These are phyloP conservation scores for Dissoconium aciculare DNA, from an alignment of 2,329 filamentous ascomycete genomes.

Conservation along the genomic window DNA sequence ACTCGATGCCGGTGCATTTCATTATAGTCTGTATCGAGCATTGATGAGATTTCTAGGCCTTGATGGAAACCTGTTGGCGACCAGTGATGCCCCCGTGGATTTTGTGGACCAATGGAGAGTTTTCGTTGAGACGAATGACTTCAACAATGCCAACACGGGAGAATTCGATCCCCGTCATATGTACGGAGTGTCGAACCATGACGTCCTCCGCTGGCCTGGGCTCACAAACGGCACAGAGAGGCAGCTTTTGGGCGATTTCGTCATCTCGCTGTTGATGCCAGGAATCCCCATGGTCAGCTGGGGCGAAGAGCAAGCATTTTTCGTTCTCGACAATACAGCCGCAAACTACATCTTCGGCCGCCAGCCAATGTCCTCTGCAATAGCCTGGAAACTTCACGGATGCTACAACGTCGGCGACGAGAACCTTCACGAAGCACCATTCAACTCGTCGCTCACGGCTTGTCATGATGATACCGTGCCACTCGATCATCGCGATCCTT, in stretches of 20 bases:
- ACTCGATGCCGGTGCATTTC: conserved; percentile 46
- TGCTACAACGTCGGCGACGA: conserved; percentile 44
- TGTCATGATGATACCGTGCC: conserved; percentile 43
- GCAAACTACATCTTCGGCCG: conserved; percentile 51
- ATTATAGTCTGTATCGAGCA: conserved; percentile 50
- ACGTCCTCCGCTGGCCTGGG: conserved; percentile 50
- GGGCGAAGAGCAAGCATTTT: conserved; percentile 53
- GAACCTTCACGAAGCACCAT: conserved; percentile 44
- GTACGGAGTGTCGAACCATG: conserved; percentile 51
- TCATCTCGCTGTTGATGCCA: conserved; percentile 45
- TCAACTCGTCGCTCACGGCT: conserved; percentile 38
- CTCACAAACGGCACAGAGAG: conserved; percentile 42
- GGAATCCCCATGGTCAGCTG: conserved; percentile 46
- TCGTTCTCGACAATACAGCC: conserved; percentile 48
- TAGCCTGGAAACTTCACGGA: conserved; percentile 50
- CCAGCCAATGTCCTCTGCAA: conserved; percentile 45
- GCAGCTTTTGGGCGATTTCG: conserved; percentile 42
- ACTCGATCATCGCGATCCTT: conserved; percentile 48
- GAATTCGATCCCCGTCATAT: conserved; percentile 49
- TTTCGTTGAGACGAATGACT: conserved; percentile 44
- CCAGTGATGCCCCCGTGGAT: conserved; percentile 39
- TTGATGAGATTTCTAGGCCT: conserved; percentile 46
- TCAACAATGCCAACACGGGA: conserved; percentile 46
- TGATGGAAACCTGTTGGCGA: conserved; percentile 41
- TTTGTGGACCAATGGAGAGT: conserved; percentile 41